A percentile compares a stretch with the other conserved stretches of the same genome.
Conservation (phyloP, 129 eudicot species). For the Oenanthe sinensis region DNA sequence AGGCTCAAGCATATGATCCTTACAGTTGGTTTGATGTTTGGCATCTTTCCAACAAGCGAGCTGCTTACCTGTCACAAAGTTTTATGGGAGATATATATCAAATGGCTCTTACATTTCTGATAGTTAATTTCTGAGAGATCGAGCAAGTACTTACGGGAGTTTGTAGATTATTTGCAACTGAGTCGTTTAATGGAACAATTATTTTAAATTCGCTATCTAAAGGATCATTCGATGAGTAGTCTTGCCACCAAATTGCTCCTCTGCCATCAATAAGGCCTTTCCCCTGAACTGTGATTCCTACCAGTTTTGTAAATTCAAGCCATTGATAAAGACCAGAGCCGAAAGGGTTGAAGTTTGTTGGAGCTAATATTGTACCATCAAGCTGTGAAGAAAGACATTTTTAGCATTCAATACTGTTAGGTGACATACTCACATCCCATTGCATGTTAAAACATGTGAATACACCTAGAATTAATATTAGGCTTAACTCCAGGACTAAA, state of each 20-base stretch:
- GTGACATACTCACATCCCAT: not conserved
- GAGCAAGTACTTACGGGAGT: slow-evolving; percentile 29
- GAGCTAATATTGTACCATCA: slow-evolving; percentile 83
- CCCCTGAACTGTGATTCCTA: slow-evolving; percentile 74
- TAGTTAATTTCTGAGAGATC: not conserved
- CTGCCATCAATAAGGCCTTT: slow-evolving; percentile 78
- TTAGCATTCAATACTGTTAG: not conserved
- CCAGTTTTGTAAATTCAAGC: slow-evolving; percentile 82
- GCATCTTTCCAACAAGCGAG: slow-evolving; percentile 60
- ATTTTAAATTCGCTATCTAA: slow-evolving; percentile 46
- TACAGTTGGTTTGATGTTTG: slow-evolving; percentile 84
- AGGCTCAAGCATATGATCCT: slow-evolving; percentile 19
- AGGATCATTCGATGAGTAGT: slow-evolving; percentile 39
- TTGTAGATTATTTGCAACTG: slow-evolving; percentile 32
- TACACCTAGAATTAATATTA: not conserved
- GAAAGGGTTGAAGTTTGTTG: slow-evolving; percentile 61
- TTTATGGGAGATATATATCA: not conserved
- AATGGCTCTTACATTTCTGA: not conserved
- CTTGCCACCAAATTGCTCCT: slow-evolving; percentile 90
- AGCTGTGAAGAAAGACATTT: slow-evolving; percentile 36
- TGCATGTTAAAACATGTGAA: not conserved
- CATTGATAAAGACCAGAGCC: slow-evolving; percentile 75
- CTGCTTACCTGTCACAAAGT: slow-evolving; percentile 43
- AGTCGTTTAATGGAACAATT: slow-evolving; percentile 37
- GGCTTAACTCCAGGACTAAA: not conserved